Conservation (phyloP, 2,329 filamentous ascomycete species). For the Colletotrichum euphorbiae region DNA sequence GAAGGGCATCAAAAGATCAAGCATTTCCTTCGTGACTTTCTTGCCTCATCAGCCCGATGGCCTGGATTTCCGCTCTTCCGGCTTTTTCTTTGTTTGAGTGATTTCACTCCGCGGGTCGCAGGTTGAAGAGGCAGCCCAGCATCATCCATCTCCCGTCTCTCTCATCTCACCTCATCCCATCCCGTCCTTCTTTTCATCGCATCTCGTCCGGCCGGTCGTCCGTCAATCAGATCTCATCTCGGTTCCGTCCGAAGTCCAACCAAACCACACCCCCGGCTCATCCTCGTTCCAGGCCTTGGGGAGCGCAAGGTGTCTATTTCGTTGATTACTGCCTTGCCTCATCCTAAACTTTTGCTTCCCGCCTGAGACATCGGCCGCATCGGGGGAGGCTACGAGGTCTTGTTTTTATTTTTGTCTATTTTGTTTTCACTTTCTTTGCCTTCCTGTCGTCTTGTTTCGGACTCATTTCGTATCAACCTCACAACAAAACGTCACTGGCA, state of each 20-base stretch:
- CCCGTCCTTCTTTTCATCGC: not conserved
- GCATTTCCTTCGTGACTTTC: not conserved
- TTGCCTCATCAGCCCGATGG: not conserved
- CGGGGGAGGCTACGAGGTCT: conserved; percentile 9
- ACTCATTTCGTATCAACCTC: conserved; percentile 4
- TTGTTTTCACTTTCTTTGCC: not conserved
- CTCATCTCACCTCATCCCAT: not conserved
- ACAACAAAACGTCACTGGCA: conserved; percentile 27
- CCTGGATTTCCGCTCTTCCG: not conserved
- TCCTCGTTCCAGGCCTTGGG: conserved; percentile 14
- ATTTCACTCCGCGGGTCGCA: not conserved
- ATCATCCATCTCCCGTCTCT: not conserved
- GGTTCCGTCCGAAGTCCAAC: not conserved
- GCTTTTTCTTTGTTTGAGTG: not conserved
- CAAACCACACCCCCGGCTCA: not conserved
- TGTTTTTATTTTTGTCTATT: not conserved
- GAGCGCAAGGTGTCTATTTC: not conserved
- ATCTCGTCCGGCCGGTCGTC: not conserved
- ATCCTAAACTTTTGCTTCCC: conserved; percentile 26
- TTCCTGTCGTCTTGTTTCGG: not conserved
- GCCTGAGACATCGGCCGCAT: conserved; percentile 34
- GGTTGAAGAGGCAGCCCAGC: not conserved
- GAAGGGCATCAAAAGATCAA: not conserved
- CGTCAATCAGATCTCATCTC: not conserved
- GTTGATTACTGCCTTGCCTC: conserved; percentile 5